Conservation (phyloP, 148 eudicot genomes). For the Mesembryanthemum crystallinum region DNA sequence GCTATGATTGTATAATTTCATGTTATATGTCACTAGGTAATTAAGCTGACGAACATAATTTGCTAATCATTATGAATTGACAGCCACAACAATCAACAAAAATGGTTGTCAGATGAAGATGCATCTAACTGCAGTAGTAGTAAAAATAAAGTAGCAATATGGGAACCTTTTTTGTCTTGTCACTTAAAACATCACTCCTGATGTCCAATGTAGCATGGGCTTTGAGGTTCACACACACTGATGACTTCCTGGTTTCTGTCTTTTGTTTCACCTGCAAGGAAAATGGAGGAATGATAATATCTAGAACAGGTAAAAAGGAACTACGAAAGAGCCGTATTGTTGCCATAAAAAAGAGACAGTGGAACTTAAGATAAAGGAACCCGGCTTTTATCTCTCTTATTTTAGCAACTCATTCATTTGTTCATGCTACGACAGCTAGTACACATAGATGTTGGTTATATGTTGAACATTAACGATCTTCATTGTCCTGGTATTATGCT, state of each 20-base stretch:
- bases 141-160: slow-evolving; percentile 2
- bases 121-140: neutral
- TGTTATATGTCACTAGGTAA: neutral
- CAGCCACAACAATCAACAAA: neutral
- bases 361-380: neutral
- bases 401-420: neutral
- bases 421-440: neutral
- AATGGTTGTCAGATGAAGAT: neutral
- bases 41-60: neutral
- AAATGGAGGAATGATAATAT: slow-evolving; percentile 1
- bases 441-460: neutral
- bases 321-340: neutral
- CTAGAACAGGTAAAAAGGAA: neutral
- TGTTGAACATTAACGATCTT: neutral
- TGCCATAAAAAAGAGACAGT: neutral
- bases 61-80: neutral
- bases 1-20: neutral
- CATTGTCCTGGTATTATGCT: neutral
- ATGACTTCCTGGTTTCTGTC: slow-evolving; percentile 23
- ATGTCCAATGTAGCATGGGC: slow-evolving; percentile 5
- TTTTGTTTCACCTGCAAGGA: slow-evolving; percentile 25
- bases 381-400: neutral
- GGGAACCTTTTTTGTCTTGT: slow-evolving; percentile 24
- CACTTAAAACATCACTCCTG: slow-evolving; percentile 23
- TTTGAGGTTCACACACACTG: slow-evolving; percentile 18